phyloP scores from a whole-genome alignment of 192 early-diverging fungal species.

The Entomortierella beljakovae region DNA sequence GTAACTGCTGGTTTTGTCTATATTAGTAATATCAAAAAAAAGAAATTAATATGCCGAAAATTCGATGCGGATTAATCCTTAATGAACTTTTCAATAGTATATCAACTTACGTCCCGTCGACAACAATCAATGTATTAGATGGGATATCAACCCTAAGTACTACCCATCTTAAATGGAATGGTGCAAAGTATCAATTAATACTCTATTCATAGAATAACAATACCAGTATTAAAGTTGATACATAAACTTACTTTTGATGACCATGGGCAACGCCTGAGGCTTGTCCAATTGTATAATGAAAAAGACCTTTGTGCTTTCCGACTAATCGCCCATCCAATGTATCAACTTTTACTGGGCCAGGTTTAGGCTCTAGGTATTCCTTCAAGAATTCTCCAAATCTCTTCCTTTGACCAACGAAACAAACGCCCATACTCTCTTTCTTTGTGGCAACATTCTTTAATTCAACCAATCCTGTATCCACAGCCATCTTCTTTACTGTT shows the following conservation, averaged over 20 bases:
- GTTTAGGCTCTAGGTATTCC: slow-evolving; percentile 46
- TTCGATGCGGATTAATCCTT: too few species aligned
- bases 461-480: slow-evolving; percentile 27
- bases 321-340: slow-evolving; percentile 35
- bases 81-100: too few species aligned
- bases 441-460: slow-evolving; percentile 73
- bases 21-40: too few species aligned
- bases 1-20: slow-evolving; percentile 40
- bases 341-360: slow-evolving; percentile 33
- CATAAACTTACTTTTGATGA: slow-evolving; percentile 66
- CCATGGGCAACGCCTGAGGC: slow-evolving; percentile 72
- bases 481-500: slow-evolving; percentile 79
- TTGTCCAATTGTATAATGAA: slow-evolving; percentile 87
- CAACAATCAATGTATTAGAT: slow-evolving; percentile 77
- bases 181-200: neutral
- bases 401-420: slow-evolving; percentile 89
- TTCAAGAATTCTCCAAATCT: slow-evolving; percentile 83
- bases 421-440: slow-evolving; percentile 95
- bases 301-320: slow-evolving; percentile 72
- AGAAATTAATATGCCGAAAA: too few species aligned
- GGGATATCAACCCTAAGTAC: slow-evolving; percentile 75
- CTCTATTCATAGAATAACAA: neutral
- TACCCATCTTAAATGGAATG: slow-evolving; percentile 67
- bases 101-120: slow-evolving; percentile 68
- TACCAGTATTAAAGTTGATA: neutral